Conservation (phyloP, 257 asterid genomes). For the Nicotiana attenuata region DNA sequence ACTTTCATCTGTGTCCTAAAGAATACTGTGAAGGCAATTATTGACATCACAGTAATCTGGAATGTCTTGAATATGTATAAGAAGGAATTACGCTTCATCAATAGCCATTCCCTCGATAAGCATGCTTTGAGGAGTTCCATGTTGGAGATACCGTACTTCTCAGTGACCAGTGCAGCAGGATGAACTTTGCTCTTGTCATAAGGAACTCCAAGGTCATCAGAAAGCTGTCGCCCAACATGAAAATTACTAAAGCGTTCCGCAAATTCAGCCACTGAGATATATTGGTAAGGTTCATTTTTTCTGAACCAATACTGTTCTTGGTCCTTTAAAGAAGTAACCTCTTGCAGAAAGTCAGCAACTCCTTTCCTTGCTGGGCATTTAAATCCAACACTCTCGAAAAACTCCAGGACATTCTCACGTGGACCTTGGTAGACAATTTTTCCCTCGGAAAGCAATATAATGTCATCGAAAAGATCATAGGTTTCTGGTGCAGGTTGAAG, state of each 20-base stretch:
- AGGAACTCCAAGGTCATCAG: slow-evolving; percentile 64
- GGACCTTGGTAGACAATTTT: slow-evolving; percentile 85
- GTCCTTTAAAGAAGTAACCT: slow-evolving; percentile 83
- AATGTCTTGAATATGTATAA: slow-evolving; percentile 76
- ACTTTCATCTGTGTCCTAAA: slow-evolving; percentile 77
- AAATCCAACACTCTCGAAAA: slow-evolving; percentile 80
- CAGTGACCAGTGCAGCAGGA: slow-evolving; percentile 92
- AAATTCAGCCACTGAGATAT: slow-evolving; percentile 59
- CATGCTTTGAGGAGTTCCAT: slow-evolving; percentile 72
- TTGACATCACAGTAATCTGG: slow-evolving; percentile 88
- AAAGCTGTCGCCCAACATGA: slow-evolving; percentile 61
- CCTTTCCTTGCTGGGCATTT: slow-evolving; percentile 94
- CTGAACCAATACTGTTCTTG: slow-evolving; percentile 90
- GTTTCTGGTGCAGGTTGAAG: slow-evolving; percentile 98
- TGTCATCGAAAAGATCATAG: slow-evolving; percentile 83
- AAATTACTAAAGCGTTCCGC: slow-evolving; percentile 57
- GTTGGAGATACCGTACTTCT: slow-evolving; percentile 77
- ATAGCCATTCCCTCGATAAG: slow-evolving; percentile 83
- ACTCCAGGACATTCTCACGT: slow-evolving; percentile 70
- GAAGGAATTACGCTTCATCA: slow-evolving; percentile 77
- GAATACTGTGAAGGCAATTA: slow-evolving; percentile 82
- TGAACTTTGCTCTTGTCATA: slow-evolving; percentile 62
- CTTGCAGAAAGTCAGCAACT: slow-evolving; percentile 90
- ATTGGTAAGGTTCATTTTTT: slow-evolving; percentile 57
- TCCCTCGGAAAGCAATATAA: slow-evolving; percentile 82